Base-by-base conservation (phyloP, 192 early-diverging fungal genomes). In the Pilaira anomala region DNA sequence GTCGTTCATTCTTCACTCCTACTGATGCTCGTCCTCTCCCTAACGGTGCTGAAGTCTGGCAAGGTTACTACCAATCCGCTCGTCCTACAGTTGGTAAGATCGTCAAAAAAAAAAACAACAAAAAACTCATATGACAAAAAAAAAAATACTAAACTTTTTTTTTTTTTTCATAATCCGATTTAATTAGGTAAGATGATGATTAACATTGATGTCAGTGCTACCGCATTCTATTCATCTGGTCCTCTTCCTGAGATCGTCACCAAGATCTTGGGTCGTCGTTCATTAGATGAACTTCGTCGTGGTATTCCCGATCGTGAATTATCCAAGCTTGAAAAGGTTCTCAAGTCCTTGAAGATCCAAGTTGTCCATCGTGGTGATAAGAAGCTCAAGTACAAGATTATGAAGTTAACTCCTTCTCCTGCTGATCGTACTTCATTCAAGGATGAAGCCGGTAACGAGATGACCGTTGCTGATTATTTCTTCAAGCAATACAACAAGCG, bases 1-100 rank as follows among this genome's bases (percentile, higher is more conserved):
- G 91, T 12, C 82, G 94, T 1, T 97, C 93, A 29, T 97, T 98
- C 78, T 97, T 90, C 67, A 97, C 92, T 1, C 83, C 88, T n/a
- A 77, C 83, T 12, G 80, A 79, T 60, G 67, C 73, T 2, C 52
- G 46, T 40, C 53, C 58, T 29, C 79, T 84, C 0, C 75, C 69
- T 4, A 88, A 93, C 50, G 93, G 95, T 14, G 82, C 88, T 21
- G 91, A 95, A 79, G 84, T 94, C 5, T 95, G 95, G 95, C 87
- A 88, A 68, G 96, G 96, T 14, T 93, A 91, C 69, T 95, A 93
- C 63, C 93, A 95, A 54, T 91, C 89, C 29, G 83, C 94, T 30
- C 81, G 90, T 8, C 93, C 94, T 6, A 79, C 88, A 22, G 36
- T 67, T n/a, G 91, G 91, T 71, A 77, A 74, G 40, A 24, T 7